phyloP scores from a whole-genome alignment of 2,329 filamentous ascomycete genomes.

The Zymoseptoria pseudotritici region DNA sequence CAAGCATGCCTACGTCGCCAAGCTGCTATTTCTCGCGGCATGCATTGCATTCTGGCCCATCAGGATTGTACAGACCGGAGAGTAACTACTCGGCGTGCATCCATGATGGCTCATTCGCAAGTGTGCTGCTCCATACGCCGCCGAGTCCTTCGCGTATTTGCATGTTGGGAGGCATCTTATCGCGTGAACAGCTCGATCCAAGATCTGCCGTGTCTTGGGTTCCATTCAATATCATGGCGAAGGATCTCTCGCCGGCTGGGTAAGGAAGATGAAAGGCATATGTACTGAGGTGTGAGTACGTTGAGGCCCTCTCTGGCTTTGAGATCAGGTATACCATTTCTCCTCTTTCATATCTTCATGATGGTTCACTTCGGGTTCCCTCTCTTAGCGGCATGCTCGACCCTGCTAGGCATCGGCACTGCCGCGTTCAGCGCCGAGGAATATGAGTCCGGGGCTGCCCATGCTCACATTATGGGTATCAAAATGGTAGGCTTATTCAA shows the following conservation, averaged over 20 bases:
- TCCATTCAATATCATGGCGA: not conserved
- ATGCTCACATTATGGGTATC: conserved; percentile 17
- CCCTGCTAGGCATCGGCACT: conserved; percentile 7
- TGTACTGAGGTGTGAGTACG: not conserved
- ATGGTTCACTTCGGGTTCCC: conserved; percentile 6
- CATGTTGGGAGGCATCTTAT: not conserved
- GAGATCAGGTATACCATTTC: not conserved
- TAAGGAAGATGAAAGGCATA: not conserved
- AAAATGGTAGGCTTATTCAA: conserved; percentile 15
- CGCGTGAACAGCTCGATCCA: not conserved
- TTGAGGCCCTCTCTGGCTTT: not conserved
- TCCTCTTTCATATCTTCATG: not conserved
- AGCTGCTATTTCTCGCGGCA: not conserved
- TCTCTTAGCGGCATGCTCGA: conserved; percentile 8
- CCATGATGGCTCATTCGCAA: not conserved
- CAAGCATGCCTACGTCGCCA: not conserved
- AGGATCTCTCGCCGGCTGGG: not conserved
- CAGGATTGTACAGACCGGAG: not conserved
- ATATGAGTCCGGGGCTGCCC: conserved; percentile 16
- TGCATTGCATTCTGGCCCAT: not conserved
- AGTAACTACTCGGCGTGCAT: not conserved
- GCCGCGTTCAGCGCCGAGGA: conserved; percentile 12
- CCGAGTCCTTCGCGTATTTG: not conserved
- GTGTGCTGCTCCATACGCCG: not conserved
- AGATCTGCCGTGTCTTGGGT: not conserved